These are phyloP conservation scores for Scheffersomyces segobiensis DNA, from an alignment of 1,139 yeast species.

Conservation along the genomic window DNA sequence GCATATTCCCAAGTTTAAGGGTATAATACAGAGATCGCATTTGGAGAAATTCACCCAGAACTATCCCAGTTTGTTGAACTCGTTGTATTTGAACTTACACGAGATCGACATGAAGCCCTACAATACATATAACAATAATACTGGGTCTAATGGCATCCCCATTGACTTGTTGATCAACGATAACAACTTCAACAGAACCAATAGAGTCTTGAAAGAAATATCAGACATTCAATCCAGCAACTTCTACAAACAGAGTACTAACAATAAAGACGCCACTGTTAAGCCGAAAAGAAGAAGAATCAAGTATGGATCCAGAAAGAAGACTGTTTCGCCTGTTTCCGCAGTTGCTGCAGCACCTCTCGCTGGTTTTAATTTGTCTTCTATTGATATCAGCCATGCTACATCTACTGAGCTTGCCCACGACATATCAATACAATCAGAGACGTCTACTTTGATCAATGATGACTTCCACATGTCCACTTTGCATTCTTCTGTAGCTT, in stretches of 20 bases:
- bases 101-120: slow-evolving; percentile 12
- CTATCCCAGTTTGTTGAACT: slow-evolving; percentile 40
- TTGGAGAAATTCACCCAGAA: slow-evolving; percentile 42
- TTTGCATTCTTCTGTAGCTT: neutral
- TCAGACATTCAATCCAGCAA: slow-evolving; percentile 49
- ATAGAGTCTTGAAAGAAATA: slow-evolving; percentile 44
- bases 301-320: slow-evolving; percentile 30
- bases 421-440: slow-evolving; percentile 2
- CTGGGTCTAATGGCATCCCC: slow-evolving; percentile 36
- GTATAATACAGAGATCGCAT: slow-evolving; percentile 56
- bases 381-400: neutral
- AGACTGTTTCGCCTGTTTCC: slow-evolving; percentile 3
- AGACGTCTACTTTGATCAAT: slow-evolving; percentile 12
- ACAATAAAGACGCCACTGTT: slow-evolving; percentile 23
- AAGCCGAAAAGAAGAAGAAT: slow-evolving; percentile 53
- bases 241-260: slow-evolving; percentile 33
- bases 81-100: slow-evolving; percentile 30
- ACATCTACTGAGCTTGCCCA: neutral
- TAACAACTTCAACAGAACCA: slow-evolving; percentile 32
- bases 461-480: neutral
- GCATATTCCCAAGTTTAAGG: slow-evolving; percentile 57
- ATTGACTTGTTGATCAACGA: slow-evolving; percentile 31
- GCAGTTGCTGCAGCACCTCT: neutral
- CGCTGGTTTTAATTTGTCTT: neutral
- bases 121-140: slow-evolving; percentile 2